Evolutionary conservation across 805 yeast species (phyloP).

Genomic region (Lipomyces kockii): DNA sequence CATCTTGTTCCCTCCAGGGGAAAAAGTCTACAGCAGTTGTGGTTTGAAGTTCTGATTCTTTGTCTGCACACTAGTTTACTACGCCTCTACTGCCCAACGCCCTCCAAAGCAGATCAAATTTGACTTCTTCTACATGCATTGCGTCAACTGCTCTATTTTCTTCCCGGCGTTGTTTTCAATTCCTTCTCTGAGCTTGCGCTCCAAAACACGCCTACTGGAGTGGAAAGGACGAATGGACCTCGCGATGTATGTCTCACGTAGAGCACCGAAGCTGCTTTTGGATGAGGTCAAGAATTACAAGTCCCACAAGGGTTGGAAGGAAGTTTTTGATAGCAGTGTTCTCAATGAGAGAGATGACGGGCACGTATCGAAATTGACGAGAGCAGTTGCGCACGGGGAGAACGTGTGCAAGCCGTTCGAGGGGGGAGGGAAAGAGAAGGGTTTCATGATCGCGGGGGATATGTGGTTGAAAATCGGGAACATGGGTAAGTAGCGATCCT

Average conservation of each 20-base stretch:
- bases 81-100: background rate
- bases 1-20: background rate
- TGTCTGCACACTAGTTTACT: background rate
- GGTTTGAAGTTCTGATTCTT: background rate
- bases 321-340: background rate
- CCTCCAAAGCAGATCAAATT: conserved; percentile 1
- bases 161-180: background rate
- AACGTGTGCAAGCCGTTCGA: background rate
- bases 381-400: background rate
- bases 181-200: background rate
- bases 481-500: background rate
- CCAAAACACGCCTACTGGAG: background rate
- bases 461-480: background rate
- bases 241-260: background rate
- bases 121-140: background rate
- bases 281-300: background rate
- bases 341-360: background rate
- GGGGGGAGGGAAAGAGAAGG: background rate
- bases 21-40: background rate
- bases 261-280: background rate
- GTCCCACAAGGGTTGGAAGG: background rate
- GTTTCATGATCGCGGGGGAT: background rate
- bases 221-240: conserved; percentile 1
- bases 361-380: background rate
- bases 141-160: background rate